Base-by-base conservation (phyloP, 257 asterid genomes). In the Petunia secreta region DNA sequence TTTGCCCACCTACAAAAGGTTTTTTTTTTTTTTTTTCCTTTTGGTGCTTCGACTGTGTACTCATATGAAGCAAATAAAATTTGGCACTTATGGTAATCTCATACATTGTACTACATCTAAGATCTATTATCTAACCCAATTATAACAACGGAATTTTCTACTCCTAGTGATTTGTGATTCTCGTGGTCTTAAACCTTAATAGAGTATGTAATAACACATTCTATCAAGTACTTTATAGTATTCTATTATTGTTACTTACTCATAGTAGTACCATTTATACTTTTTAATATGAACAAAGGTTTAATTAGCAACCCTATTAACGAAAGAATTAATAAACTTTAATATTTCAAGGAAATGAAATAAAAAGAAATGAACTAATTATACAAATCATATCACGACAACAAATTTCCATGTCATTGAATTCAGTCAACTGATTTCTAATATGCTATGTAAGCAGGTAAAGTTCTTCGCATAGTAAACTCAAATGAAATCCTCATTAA, bases 401-500 rank as follows among this genome's bases (percentile, higher is more conserved):
- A 25, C 0, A 46, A 25, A 16, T 14, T 0, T 71, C 0, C 8
- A 48, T 73, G 48, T 50, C 46, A 50, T 50, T 4, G 77, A 73
- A 73, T 73, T 50, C 52, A 50, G 60, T 50, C 77, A 48, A 50
- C 62, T 4, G 1, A 73, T 48, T 48, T 73, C 36, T 50, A 73
- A 44, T 50, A 73, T 34, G 34, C 6, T 10, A 9, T 11, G 10
- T 73, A 50, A 50, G 48, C 50, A 50, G 62, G 62, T 50, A 3
- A 73, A 73, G 13, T 73, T 34, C 60, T 50, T 50, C 50, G 77
- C 34, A 73, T 50, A 50, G 36, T 50, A 34, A 50, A 34, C 1
- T 71, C 6, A 48, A 48, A 10, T 50, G 44, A 71, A 34, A 71
- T 50, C 34, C 0, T 34, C 77, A 10, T 52, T 71, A 48, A 71